phyloP scores from a whole-genome alignment of 306 rosid genomes.

The Heteromeles arbutifolia region DNA sequence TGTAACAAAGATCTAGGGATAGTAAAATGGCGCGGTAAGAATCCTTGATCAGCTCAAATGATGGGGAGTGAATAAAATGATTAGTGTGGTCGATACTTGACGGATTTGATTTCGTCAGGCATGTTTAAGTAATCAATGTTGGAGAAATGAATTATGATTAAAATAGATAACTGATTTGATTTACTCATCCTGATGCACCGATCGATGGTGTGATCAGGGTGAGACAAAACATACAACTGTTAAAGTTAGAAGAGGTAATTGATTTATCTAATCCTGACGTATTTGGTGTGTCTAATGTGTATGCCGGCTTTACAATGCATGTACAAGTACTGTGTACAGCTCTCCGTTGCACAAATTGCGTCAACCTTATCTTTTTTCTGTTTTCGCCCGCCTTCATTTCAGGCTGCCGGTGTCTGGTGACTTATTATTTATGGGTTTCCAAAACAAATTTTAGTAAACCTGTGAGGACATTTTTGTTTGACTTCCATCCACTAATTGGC shows the following conservation, averaged over 20 bases:
- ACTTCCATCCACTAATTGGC: too few species aligned
- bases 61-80: neutral
- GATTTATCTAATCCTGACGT: too few species aligned
- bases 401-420: neutral
- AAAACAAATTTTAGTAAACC: neutral
- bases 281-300: neutral
- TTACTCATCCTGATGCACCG: neutral
- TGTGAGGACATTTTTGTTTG: too few species aligned
- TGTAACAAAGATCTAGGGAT: neutral
- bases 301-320: neutral
- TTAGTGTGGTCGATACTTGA: neutral
- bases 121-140: too few species aligned
- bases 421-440: neutral
- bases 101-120: neutral
- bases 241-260: too few species aligned
- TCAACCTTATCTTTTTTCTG: neutral
- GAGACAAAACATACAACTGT: too few species aligned
- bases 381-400: slow-evolving; percentile 1
- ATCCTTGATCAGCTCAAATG: neutral
- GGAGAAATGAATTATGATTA: neutral
- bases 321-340: neutral
- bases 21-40: neutral
- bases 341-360: neutral
- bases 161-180: neutral
- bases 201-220: too few species aligned